Evolutionary conservation across 192 early-diverging fungal species (phyloP), one percentile per base, ranked within the genome.

Genomic region (Linnemannia elongata): DNA sequence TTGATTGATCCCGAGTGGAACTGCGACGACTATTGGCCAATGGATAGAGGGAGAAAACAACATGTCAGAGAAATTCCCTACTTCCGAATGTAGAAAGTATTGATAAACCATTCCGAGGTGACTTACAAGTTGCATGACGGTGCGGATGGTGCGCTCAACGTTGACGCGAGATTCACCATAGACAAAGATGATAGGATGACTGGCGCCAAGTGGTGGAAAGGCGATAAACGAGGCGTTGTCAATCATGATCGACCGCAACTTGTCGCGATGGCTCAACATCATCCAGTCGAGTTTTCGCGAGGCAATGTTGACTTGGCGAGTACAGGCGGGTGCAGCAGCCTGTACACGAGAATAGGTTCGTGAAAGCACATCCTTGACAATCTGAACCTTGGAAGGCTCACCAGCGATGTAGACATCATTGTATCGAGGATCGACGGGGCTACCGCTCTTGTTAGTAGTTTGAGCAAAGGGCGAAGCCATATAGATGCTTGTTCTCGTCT

Each of bases 241-340:
- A 27, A 79, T 82, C 94, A 95, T 94, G 63, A 96, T 94, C 41
- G 93, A 89, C 13, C 83, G 78, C 38, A 96, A 69, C 35, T 89
- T 82, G 35, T 92, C 90, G 18, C 89, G 91, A 41, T 90, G 78
- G 75, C 90, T 88, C n/a, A 92, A 70, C 35, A 94, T 73, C 82
- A 96, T 89, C 95, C 95, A 96, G 74, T 96, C 96, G 36, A 96
- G 82, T 76, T 96, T 96, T 3, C 92, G 83, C 6, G 93, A 93
- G 12, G 94, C 80, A 68, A 91, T 89, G 24, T 75, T 87, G 73
- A 90, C 80, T 75, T 90, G 82, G 15, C 78, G 80, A 22, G 81
- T 76, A 36, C 45, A 77, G n/a, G 70, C 81, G 17, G 71, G 24
- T 52, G 74, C 76, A 55, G 82, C 72, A 0, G 80, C 36, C 70